These are phyloP conservation scores for Peniophora sp. DNA, from an alignment of 1,284 basidiomycete species.

Conservation along the genomic window DNA sequence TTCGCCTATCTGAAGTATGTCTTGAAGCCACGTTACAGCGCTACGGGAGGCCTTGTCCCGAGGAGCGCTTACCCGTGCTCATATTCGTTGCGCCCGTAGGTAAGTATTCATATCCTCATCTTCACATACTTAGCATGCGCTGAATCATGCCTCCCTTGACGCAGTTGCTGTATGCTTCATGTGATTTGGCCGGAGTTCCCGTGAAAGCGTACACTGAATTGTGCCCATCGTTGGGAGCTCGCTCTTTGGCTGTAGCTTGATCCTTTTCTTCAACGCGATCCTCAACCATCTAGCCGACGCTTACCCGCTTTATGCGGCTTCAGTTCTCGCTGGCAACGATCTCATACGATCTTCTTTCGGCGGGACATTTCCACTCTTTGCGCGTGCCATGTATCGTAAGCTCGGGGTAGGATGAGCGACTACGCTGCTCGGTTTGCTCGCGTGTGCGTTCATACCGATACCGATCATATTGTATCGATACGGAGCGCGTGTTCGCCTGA, in stretches of 20 bases:
- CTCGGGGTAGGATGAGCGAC: slow-evolving; percentile 24
- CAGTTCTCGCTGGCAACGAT: slow-evolving; percentile 30
- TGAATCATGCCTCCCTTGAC: neutral
- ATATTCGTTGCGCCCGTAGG: slow-evolving; percentile 26
- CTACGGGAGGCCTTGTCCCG: slow-evolving; percentile 26
- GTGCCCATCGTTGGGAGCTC: slow-evolving; percentile 18
- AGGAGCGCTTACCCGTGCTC: slow-evolving; percentile 35
- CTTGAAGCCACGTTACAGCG: slow-evolving; percentile 18
- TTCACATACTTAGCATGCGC: neutral
- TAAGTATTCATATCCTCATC: slow-evolving; percentile 4
- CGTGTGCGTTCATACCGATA: slow-evolving; percentile 21
- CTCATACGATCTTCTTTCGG: slow-evolving; percentile 19
- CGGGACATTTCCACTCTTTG: slow-evolving; percentile 28
- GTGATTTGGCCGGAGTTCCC: slow-evolving; percentile 35
- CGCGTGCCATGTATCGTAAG: slow-evolving; percentile 22
- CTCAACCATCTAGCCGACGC: slow-evolving; percentile 26
- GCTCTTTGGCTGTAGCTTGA: slow-evolving; percentile 17
- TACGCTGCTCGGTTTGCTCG: slow-evolving; percentile 23
- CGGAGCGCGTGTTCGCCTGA: slow-evolving; percentile 9
- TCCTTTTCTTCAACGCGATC: slow-evolving; percentile 22
- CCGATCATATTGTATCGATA: slow-evolving; percentile 13
- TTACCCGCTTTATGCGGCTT: slow-evolving; percentile 28
- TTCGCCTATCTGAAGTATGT: slow-evolving; percentile 11
- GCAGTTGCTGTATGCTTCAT: slow-evolving; percentile 31
- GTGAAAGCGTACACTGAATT: slow-evolving; percentile 21